Evolutionary conservation across 2,329 filamentous ascomycete species (phyloP), one percentile per base, ranked within the genome.

Genomic region (Cryphonectria japonica): DNA sequence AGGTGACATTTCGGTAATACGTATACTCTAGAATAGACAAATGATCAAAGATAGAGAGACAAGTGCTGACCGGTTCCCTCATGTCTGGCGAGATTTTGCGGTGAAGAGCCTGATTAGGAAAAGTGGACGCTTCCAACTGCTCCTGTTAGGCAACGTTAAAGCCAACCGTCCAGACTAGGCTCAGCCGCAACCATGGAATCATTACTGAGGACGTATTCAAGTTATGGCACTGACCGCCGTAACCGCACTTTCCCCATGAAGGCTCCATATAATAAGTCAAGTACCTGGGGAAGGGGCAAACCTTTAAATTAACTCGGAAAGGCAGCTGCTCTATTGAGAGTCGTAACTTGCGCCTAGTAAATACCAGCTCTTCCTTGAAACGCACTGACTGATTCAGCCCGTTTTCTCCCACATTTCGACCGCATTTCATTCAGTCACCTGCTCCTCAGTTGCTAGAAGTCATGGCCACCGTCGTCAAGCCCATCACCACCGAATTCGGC

Each of bases 401-500:
- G 4, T 19, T 19, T 16, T n/a, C 34, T 6, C 59, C 16, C 19
- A 32, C 14, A 9, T 43, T 13, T n/a, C n/a, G 32, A 26, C 60
- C 8, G 16, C n/a, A 11, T 1, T 14, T 22, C 59, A 3, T 11
- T 61, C 26, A 16, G 1, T 41, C 34, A 13, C 11, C 37, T 37
- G 37, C 39, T 43, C 5, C 22, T 8, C 37, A 26, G 13, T 26
- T 39, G 6, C n/a, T 14, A 19, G 5, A 46, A 32, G 41, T 13
- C 1, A 68, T 69, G 67, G 59, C 67, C 22, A 16, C 62, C 22
- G 62, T 74, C 70, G 41, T 29, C 3, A 76, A 74, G 32, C 41
- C 70, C 34, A 75, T 78, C 72, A 78, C 77, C 69, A 77, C 76
- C 34, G 72, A 73, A n/a, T 79, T 83, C 52, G 85, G 84, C 19